A percentile compares a stretch with the other conserved stretches of the same genome.
Conservation (phyloP, 2,329 filamentous ascomycete species). For the Zymoseptoria crescenta region DNA sequence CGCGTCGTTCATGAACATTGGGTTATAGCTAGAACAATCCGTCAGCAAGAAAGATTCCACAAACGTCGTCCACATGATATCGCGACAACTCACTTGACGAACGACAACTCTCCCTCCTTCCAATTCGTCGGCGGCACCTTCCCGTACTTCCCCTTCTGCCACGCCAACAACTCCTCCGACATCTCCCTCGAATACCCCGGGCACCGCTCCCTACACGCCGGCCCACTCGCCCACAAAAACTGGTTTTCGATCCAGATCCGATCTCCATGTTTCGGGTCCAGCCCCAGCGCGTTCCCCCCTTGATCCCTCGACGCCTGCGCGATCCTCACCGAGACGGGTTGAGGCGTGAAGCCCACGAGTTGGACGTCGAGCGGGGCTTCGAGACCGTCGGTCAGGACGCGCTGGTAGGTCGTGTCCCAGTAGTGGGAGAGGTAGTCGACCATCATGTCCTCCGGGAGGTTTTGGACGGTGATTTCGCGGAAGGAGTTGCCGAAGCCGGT, state of each 20-base stretch:
- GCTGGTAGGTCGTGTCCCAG: constrained; percentile 9
- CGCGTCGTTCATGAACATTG: constrained; percentile 20
- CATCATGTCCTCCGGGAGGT: constrained; percentile 14
- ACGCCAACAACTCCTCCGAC: constrained; percentile 3
- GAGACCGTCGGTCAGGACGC: constrained; percentile 7
- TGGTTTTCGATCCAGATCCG: constrained; percentile 17
- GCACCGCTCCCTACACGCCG: constrained; percentile 12
- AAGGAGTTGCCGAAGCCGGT: constrained; percentile 16
- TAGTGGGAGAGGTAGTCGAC: constrained; percentile 9
- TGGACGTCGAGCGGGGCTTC: constrained; percentile 11
- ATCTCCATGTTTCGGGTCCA: constrained; percentile 13
- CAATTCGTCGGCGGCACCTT: constrained; percentile 14
- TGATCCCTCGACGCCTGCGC: constrained; percentile 9
- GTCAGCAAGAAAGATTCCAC: background rate
- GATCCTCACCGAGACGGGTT: constrained; percentile 12
- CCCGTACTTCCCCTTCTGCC: constrained; percentile 8
- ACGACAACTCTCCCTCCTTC: constrained; percentile 11
- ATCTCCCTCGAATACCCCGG: constrained; percentile 10
- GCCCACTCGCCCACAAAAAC: constrained; percentile 12
- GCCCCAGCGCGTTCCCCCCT: constrained; percentile 14
- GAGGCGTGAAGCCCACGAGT: constrained; percentile 14
- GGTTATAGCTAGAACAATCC: constrained; percentile 5
- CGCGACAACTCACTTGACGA: background rate
- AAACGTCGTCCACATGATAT: constrained; percentile 1
- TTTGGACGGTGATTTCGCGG: constrained; percentile 13